These are phyloP conservation scores for Papiliotrema laurentii DNA, from an alignment of 1,284 basidiomycete species.

Conservation along the genomic window DNA sequence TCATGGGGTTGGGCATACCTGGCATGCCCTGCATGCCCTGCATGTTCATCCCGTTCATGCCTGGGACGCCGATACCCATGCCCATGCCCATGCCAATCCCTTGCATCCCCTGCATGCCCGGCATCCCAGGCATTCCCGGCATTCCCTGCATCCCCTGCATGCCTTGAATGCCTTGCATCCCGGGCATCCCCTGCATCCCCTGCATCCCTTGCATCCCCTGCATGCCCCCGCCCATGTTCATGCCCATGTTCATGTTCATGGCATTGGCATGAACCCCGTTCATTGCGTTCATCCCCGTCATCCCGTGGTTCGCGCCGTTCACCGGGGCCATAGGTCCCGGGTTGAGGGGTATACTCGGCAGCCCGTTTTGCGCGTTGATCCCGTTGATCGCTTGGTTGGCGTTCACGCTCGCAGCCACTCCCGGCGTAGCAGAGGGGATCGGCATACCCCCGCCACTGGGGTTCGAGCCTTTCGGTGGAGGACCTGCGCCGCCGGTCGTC, in stretches of 20 bases:
- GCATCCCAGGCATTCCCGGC: neutral
- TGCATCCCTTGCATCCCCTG: neutral
- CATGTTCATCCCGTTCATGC: neutral
- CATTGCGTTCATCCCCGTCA: neutral
- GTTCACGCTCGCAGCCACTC: too few relatives aligned
- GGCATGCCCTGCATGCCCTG: neutral
- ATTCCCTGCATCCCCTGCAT: neutral
- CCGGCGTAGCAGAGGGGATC: too few relatives aligned
- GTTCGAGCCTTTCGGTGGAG: neutral
- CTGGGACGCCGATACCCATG: too few relatives aligned
- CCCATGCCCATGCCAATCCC: neutral
- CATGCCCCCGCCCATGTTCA: too few relatives aligned
- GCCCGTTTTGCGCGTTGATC: too few relatives aligned
- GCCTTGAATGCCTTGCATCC: neutral
- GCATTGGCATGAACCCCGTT: neutral
- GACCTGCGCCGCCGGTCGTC: too few relatives aligned
- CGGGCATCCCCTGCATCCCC: neutral
- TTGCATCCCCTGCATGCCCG: neutral
- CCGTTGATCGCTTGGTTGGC: too few relatives aligned
- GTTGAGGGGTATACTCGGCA: too few relatives aligned
- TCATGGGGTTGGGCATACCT: neutral
- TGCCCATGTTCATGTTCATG: neutral
- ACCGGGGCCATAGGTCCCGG: neutral
- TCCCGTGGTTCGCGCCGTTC: neutral
- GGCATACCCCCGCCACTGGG: neutral